Conservation (phyloP, 2,329 filamentous ascomycete species). For the Fusarium staphyleae region DNA sequence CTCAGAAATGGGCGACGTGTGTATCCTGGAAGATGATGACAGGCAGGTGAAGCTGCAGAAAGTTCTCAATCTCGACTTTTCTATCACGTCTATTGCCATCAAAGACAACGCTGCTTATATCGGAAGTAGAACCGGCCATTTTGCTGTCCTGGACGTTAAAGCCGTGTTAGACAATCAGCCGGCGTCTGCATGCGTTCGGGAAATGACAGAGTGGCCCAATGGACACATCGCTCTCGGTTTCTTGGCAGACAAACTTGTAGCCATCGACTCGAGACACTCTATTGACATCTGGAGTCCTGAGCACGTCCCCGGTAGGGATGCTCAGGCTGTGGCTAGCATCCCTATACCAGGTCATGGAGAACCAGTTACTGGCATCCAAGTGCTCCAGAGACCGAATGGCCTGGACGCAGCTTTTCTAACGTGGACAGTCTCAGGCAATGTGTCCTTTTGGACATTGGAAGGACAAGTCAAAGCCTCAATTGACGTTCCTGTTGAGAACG, state of each 20-base stretch:
- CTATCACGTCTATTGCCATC: slow-evolving; percentile 71
- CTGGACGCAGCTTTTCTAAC: slow-evolving; percentile 80
- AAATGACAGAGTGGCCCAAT: slow-evolving; percentile 47
- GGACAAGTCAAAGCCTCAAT: slow-evolving; percentile 72
- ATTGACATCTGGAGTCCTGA: slow-evolving; percentile 71
- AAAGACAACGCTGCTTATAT: slow-evolving; percentile 68
- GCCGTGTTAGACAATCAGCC: slow-evolving; percentile 54
- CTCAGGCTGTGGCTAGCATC: slow-evolving; percentile 53
- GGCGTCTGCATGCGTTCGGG: slow-evolving; percentile 48
- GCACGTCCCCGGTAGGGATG: slow-evolving; percentile 51
- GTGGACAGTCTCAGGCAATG: slow-evolving; percentile 81
- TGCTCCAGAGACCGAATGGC: slow-evolving; percentile 66
- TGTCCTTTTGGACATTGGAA: slow-evolving; percentile 82
- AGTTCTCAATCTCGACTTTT: slow-evolving; percentile 71
- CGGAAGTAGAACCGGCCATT: slow-evolving; percentile 70
- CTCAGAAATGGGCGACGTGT: slow-evolving; percentile 89
- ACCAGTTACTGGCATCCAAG: slow-evolving; percentile 74
- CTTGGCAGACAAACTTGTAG: slow-evolving; percentile 70
- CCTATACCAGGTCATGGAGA: slow-evolving; percentile 70
- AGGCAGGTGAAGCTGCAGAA: slow-evolving; percentile 74
- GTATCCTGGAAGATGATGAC: slow-evolving; percentile 79
- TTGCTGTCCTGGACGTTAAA: slow-evolving; percentile 60
- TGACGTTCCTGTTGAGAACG: slow-evolving; percentile 73
- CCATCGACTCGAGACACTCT: slow-evolving; percentile 76
- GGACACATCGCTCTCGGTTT: slow-evolving; percentile 74